phyloP scores from a whole-genome alignment of 371 early-diverging fungal genomes.

The Massospora cicadina region DNA sequence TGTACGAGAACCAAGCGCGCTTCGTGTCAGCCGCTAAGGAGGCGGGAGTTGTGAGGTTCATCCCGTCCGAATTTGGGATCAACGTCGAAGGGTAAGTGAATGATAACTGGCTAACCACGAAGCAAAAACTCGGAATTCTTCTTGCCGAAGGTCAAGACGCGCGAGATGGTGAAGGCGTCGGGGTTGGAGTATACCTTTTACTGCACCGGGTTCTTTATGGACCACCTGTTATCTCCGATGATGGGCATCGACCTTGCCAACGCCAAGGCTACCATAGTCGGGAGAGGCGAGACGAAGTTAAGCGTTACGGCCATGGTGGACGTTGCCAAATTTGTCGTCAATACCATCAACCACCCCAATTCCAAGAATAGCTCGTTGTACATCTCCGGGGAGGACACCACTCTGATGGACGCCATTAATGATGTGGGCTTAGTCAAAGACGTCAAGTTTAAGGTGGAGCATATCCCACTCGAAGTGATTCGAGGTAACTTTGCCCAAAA shows the following conservation, averaged over 20 bases:
- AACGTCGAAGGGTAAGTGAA: background rate
- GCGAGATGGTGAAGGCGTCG: background rate
- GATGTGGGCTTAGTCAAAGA: too few relatives aligned
- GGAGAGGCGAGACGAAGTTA: background rate
- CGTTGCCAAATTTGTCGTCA: background rate
- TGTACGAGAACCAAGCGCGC: background rate
- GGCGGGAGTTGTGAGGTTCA: background rate
- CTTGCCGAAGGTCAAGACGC: background rate
- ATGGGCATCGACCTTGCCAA: background rate
- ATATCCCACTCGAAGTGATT: too few relatives aligned
- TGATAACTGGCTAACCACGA: background rate
- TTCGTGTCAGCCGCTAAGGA: background rate
- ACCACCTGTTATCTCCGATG: background rate
- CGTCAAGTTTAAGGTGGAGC: too few relatives aligned
- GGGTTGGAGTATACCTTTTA: conserved; percentile 1
- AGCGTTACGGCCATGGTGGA: background rate
- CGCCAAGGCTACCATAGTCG: background rate
- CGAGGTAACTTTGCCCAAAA: too few relatives aligned
- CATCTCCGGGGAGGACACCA: conserved; percentile 1
- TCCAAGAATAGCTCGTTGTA: background rate
- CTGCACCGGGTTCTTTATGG: background rate
- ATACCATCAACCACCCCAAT: background rate
- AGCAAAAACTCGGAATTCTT: background rate
- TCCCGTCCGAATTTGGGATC: conserved; percentile 6
- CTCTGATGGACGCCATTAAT: too few relatives aligned